These are phyloP conservation scores for Elymus sibiricus DNA, from an alignment of 176 grass and related monocot genomes.

Conservation along the genomic window DNA sequence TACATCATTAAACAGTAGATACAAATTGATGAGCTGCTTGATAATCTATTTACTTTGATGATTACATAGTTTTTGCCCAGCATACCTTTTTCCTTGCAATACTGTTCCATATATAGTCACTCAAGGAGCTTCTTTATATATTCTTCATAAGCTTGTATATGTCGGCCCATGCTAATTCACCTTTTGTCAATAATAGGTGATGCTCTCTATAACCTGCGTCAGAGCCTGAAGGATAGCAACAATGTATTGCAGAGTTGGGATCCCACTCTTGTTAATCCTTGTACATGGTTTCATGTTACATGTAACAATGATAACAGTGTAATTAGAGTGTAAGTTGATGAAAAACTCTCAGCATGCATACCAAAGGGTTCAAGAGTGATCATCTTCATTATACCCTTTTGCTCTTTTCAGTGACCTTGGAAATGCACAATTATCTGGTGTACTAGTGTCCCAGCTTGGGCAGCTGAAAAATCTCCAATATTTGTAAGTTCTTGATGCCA, in stretches of 20 bases:
- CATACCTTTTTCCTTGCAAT: background rate
- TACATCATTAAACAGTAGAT: background rate
- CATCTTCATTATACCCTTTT: background rate
- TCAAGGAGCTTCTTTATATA: background rate
- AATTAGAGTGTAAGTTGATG: conserved; percentile 65
- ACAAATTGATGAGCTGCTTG: background rate
- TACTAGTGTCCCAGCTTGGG: conserved; percentile 57
- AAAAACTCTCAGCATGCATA: background rate
- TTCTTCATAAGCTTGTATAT: background rate
- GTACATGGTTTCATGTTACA: conserved; percentile 84
- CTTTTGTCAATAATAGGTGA: conserved; percentile 45
- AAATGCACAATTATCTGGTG: conserved; percentile 67
- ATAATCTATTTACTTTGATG: background rate
- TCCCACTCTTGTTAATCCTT: conserved; percentile 64
- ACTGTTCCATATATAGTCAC: background rate
- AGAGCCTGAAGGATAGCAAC: conserved; percentile 54
- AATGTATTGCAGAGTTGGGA: conserved; percentile 82
- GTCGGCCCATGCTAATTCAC: background rate
- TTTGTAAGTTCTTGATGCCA: conserved; percentile 56
- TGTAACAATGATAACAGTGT: conserved; percentile 70
- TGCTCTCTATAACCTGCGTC: conserved; percentile 58
- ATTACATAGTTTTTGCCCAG: background rate
- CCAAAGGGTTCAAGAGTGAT: background rate
- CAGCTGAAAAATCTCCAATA: conserved; percentile 74
- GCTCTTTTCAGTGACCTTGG: conserved; percentile 64